Evolutionary conservation across 1,284 basidiomycete genomes (phyloP), one percentile per base, ranked within the genome.

Genomic region (Irpex lacteus): DNA sequence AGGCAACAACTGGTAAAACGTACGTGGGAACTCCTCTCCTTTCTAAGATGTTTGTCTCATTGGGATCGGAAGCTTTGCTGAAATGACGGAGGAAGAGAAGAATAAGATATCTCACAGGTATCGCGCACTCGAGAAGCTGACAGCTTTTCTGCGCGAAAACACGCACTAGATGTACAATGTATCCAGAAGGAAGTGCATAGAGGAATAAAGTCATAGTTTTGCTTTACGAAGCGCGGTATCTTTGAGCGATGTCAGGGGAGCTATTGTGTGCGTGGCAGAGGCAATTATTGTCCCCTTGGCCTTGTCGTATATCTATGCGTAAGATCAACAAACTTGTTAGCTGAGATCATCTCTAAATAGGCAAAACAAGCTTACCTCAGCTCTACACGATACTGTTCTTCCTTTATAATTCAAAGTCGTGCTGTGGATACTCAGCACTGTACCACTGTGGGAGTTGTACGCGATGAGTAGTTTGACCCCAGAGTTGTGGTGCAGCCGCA

Each of bases 71-170:
- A 95, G 94, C 19, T 98, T 97, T 70, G 96, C 96, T n/a, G 96
- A 99, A 79, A 98, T 99, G 95, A 82, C 85, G 58, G 75, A 82
- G 2, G 88, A 86, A 50, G 87, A 90, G 74, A 99, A 98, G 81
- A 97, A 98, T 75, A 83, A 80, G 66, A 85, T 98, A 53, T 97
- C 94, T 1, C 97, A 98, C 80, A 81, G 97, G 63, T 95, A 91
- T 73, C 89, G 89, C 65, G 96, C 97, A 0, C 78, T 99, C 21
- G 89, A 89, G 63, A 92, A 94, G 74, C 83, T 99, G 18, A 85
- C 89, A 65, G 80, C 79, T 8, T 92, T 90, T 76, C 81, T 98
- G 56, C 76, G 69, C 7, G 74, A 65, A 60, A 71, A 67, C 19
- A 60, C 49, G 11, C 40, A 21, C 18, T 60, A 60, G 53, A 60